Evolutionary conservation across 148 eudicot species (phyloP).

Genomic region (Polygonum maritimum): DNA sequence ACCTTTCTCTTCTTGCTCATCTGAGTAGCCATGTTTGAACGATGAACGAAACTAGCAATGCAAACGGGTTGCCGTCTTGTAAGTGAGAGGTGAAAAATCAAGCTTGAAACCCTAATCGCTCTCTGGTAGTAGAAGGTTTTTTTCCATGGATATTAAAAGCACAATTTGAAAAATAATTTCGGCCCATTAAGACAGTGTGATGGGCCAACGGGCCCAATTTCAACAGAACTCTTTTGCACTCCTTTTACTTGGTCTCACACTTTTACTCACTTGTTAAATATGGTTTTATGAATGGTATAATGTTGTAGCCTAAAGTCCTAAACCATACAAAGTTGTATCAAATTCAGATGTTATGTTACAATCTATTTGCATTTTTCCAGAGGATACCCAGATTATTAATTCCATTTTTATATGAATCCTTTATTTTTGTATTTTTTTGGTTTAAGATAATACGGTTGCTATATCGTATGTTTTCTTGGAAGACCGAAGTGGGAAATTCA

Average conservation of each 20-base stretch:
- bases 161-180: background rate
- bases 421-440: too few species aligned
- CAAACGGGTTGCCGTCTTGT: background rate
- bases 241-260: background rate
- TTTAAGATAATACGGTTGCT: too few species aligned
- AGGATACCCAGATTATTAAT: too few species aligned
- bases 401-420: too few species aligned
- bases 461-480: too few species aligned
- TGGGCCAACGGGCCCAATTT: background rate
- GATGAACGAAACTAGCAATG: background rate
- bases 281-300: too few species aligned
- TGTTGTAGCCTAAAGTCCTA: too few species aligned
- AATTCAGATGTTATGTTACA: too few species aligned
- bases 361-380: too few species aligned
- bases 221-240: background rate
- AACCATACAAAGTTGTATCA: too few species aligned
- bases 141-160: background rate
- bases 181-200: background rate
- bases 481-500: too few species aligned
- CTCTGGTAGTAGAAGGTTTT: background rate
- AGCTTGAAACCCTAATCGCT: background rate
- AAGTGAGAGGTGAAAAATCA: background rate
- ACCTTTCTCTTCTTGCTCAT: constrained; percentile 73
- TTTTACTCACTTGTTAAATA: too few species aligned
- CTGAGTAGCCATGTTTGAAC: constrained; percentile 47